phyloP scores from a whole-genome alignment of 2,329 filamentous ascomycete genomes.

The Thelonectria rubi region DNA sequence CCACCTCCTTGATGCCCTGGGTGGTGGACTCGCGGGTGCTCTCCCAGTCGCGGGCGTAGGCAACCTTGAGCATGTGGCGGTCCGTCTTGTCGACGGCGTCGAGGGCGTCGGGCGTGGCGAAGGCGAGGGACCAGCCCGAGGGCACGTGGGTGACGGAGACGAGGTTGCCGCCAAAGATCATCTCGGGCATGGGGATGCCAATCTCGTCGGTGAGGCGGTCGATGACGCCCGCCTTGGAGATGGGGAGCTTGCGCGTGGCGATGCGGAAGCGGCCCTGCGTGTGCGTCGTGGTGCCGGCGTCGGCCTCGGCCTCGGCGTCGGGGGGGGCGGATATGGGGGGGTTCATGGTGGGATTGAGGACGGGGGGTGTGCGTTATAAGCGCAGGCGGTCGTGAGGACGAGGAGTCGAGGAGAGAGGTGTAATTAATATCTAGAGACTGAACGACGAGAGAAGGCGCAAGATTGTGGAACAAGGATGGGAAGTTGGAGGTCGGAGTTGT shows the following conservation, averaged over 20 bases:
- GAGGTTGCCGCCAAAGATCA: slow-evolving; percentile 98
- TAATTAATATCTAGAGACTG: no score
- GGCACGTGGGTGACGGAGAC: slow-evolving; percentile 77
- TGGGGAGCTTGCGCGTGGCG: slow-evolving; percentile 88
- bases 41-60: slow-evolving; percentile 88
- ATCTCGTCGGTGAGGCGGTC: slow-evolving; percentile 82
- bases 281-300: slow-evolving; percentile 64
- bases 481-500: not conserved
- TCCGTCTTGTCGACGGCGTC: slow-evolving; percentile 95
- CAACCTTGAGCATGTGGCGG: slow-evolving; percentile 88
- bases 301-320: slow-evolving; percentile 57
- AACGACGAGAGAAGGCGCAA: not conserved
- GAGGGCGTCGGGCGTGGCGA: slow-evolving; percentile 87
- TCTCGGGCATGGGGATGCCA: slow-evolving; percentile 90
- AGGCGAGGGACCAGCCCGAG: slow-evolving; percentile 80
- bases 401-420: not conserved
- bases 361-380: not conserved
- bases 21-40: slow-evolving; percentile 75
- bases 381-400: not conserved
- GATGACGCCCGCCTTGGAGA: slow-evolving; percentile 90
- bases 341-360: slow-evolving; percentile 18
- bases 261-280: slow-evolving; percentile 76
- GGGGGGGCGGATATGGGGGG: slow-evolving; percentile 59
- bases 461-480: no score
- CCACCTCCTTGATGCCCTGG: slow-evolving; percentile 89